Evolutionary conservation across 768 basidiomycete species (phyloP).

Genomic region (Pleurotus citrinopileatus): DNA sequence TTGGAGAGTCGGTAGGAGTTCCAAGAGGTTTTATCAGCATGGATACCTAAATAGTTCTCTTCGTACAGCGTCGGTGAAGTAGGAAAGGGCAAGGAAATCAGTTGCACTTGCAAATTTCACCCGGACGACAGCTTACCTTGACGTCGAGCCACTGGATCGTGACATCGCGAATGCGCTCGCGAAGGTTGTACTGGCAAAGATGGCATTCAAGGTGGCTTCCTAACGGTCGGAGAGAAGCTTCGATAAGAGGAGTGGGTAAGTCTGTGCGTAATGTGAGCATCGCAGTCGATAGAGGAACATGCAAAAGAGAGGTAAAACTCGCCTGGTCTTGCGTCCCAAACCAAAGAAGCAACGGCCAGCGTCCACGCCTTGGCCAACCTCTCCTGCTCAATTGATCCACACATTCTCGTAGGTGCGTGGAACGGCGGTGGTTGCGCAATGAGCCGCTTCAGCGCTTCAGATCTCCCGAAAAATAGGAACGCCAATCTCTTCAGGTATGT

Average conservation of each 20-base stretch:
- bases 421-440: slow-evolving; percentile 72
- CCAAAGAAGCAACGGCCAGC: slow-evolving; percentile 75
- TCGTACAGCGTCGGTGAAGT: too few species aligned
- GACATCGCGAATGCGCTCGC: slow-evolving; percentile 65
- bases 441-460: slow-evolving; percentile 52
- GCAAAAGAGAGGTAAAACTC: slow-evolving; percentile 17
- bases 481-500: not conserved
- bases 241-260: slow-evolving; percentile 66
- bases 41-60: too few species aligned
- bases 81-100: too few species aligned
- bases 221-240: slow-evolving; percentile 67
- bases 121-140: slow-evolving; percentile 63
- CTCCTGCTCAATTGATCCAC: slow-evolving; percentile 76
- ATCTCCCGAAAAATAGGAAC: not conserved
- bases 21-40: too few species aligned
- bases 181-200: slow-evolving; percentile 61
- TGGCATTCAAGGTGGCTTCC: slow-evolving; percentile 68
- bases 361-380: slow-evolving; percentile 80
- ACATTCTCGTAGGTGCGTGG: slow-evolving; percentile 65
- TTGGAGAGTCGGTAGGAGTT: too few species aligned
- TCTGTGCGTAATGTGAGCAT: slow-evolving; percentile 36
- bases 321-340: slow-evolving; percentile 84
- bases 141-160: slow-evolving; percentile 76
- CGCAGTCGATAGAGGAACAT: not conserved
- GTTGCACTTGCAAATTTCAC: too few species aligned